Conservation (phyloP, 805 yeast species). For the Cyberlindnera samutprakarnensis region DNA sequence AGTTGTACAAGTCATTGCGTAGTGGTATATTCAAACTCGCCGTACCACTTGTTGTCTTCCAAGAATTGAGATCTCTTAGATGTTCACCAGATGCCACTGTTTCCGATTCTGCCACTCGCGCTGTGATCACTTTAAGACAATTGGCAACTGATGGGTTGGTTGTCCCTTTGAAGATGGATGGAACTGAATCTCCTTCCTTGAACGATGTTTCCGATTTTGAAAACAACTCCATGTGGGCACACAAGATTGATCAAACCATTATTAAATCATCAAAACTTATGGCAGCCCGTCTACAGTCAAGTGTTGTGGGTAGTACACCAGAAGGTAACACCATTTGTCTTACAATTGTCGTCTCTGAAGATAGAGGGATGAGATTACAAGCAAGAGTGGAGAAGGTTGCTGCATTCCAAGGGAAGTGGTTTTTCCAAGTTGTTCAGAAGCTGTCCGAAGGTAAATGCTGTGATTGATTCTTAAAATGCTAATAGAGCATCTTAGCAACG, state of each 20-base stretch:
- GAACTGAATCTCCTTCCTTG: conserved; percentile 57
- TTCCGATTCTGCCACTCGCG: conserved; percentile 74
- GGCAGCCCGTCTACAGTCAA: conserved; percentile 1
- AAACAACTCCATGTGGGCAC: conserved; percentile 64
- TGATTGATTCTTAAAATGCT: no score
- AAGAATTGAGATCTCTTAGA: conserved; percentile 64
- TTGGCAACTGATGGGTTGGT: conserved; percentile 48
- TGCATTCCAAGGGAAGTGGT: conserved; percentile 54
- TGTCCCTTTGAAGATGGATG: conserved; percentile 59
- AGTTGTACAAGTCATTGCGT: conserved; percentile 60
- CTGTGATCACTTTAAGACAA: conserved; percentile 68
- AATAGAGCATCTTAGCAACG: no score
- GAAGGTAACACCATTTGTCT: conserved; percentile 7
- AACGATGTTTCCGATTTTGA: conserved; percentile 72
- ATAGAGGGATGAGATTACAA: conserved; percentile 61
- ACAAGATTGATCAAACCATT: conserved; percentile 57
- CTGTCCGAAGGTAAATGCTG: conserved; percentile 33
- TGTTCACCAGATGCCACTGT: conserved; percentile 66
- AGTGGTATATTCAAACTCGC: conserved; percentile 51
- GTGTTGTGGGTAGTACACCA: conserved; percentile 2
- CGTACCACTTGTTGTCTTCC: conserved; percentile 71
- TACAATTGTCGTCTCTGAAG: conserved; percentile 63
- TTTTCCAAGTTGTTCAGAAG: conserved; percentile 43
- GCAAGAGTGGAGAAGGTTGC: conserved; percentile 51
- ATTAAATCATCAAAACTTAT: conserved; percentile 14